phyloP scores from a whole-genome alignment of 2,329 filamentous ascomycete genomes.

The Cercospora canescens region DNA sequence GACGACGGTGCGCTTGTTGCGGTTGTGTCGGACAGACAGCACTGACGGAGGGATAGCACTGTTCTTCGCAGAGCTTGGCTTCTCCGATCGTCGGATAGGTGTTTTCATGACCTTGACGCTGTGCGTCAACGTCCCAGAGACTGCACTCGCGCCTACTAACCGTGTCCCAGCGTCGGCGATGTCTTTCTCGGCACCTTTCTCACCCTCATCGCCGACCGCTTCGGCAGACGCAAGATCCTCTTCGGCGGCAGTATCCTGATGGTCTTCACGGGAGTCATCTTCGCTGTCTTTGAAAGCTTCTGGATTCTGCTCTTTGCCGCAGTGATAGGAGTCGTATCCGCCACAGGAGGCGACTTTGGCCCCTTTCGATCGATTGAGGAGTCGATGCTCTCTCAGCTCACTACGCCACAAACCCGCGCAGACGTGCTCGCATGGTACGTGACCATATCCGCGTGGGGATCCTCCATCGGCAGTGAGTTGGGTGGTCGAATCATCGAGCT shows the following conservation, averaged over 20 bases:
- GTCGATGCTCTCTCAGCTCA: slow-evolving; percentile 63
- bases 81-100: slow-evolving; percentile 35
- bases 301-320: slow-evolving; percentile 36
- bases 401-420: slow-evolving; percentile 53
- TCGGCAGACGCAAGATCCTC: slow-evolving; percentile 35
- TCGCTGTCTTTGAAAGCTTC: slow-evolving; percentile 36
- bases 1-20: neutral
- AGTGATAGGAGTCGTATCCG: slow-evolving; percentile 35
- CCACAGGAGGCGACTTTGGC: slow-evolving; percentile 62
- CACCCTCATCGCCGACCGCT: slow-evolving; percentile 36
- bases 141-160: neutral
- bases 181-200: slow-evolving; percentile 36
- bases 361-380: slow-evolving; percentile 69
- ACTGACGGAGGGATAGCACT: slow-evolving; percentile 26
- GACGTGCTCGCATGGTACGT: slow-evolving; percentile 70
- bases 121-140: neutral
- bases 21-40: neutral
- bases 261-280: slow-evolving; percentile 33
- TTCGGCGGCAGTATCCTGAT: slow-evolving; percentile 35
- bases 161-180: slow-evolving; percentile 31
- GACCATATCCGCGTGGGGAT: slow-evolving; percentile 57
- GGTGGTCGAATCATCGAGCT: slow-evolving; percentile 54
- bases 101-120: slow-evolving; percentile 37
- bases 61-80: slow-evolving; percentile 37
- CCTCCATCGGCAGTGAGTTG: slow-evolving; percentile 54